Evolutionary conservation across 179 eudicot species (phyloP).

Genomic region (Amaranthus tricolor): DNA sequence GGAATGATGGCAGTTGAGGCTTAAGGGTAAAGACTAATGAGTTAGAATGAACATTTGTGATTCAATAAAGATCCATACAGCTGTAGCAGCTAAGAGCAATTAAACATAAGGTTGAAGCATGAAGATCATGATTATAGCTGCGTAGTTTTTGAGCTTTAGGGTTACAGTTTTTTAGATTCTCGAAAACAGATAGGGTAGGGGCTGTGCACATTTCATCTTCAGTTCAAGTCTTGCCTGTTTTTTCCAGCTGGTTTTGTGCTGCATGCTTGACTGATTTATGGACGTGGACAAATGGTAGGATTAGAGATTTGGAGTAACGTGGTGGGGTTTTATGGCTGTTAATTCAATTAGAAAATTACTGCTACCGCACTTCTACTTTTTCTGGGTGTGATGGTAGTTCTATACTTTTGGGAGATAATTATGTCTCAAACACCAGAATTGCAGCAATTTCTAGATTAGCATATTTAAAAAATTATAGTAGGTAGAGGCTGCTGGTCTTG

Average conservation of each 20-base stretch:
- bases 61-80: neutral
- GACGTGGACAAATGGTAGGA: neutral
- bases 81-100: neutral
- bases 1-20: neutral
- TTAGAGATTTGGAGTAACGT: neutral
- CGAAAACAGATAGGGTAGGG: neutral
- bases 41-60: neutral
- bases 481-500: neutral
- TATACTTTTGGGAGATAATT: neutral
- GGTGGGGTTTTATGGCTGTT: neutral
- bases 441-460: neutral
- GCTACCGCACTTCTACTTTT: neutral
- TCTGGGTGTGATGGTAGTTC: neutral
- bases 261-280: neutral
- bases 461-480: neutral
- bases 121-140: neutral
- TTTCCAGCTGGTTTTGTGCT: neutral
- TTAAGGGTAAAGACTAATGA: neutral
- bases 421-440: neutral
- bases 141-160: neutral
- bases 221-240: neutral
- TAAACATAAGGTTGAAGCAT: neutral
- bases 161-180: neutral
- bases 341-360: neutral
- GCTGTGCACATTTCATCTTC: neutral